Evolutionary conservation across 164 flowering plant genomes (phyloP), one percentile per base, ranked within the genome.

Genomic region (Chloranthus sessilifolius): DNA sequence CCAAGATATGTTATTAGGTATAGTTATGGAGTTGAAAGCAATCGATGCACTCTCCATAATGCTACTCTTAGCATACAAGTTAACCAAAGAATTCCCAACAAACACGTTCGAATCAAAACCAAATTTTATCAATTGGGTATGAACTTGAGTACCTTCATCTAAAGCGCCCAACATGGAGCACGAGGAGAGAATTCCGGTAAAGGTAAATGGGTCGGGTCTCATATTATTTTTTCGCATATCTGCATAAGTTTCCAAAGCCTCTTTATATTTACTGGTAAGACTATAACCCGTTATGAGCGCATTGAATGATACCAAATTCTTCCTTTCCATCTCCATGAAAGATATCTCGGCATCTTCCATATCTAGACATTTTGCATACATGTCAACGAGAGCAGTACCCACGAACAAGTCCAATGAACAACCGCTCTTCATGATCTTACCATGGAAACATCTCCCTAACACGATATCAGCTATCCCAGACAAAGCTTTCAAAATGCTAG

Each of bases 381-480:
- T 27, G 21, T 52, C 56, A 4, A 52, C 36, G 19, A 52, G 56
- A 14, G 56, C 56, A 24, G 56, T 39, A 30, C 56, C 56, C 27
- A 52, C 56, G 25, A 25, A 52, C 4, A 52, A 34, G 40, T 52
- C 56, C 7, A 14, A 15, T n/a, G 27, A 26, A 19, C 22, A 48
- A 26, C 56, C 56, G 40, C 36, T 14, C 23, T 40, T 52, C 12
- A 52, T 16, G 2, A 52, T 38, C 40, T 25, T 38, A 25, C 46
- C 34, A 39, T 52, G 56, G 25, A 52, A 52, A 20, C 17, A 38
- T 20, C 24, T 24, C 26, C 45, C 56, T 11, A 25, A 11, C 25
- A 24, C 21, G 27, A 6, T 25, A 39, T 52, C 45, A 25, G 22
- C 56, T 25, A 27, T n/a, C 33, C 5, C 33, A 19, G 56, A 33